Conservation (phyloP, 2,329 filamentous ascomycete species). For the Phaeosphaeriaceae sp. region DNA sequence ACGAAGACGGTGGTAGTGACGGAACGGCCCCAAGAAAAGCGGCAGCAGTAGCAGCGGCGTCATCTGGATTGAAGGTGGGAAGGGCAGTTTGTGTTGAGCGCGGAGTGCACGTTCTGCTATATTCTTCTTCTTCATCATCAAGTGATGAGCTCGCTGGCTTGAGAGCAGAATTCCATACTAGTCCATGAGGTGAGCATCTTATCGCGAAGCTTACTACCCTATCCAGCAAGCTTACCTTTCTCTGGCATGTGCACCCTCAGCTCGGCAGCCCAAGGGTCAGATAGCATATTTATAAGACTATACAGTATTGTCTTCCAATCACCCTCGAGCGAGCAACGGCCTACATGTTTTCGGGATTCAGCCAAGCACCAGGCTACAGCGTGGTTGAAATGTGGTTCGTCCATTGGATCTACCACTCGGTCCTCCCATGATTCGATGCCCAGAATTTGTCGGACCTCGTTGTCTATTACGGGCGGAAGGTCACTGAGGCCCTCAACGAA, state of each 20-base stretch:
- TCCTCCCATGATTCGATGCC: slow-evolving; percentile 6
- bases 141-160: slow-evolving; percentile 16
- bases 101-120: slow-evolving; percentile 6
- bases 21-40: slow-evolving; percentile 16
- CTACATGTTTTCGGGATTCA: slow-evolving; percentile 19
- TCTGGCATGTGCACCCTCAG: slow-evolving; percentile 20
- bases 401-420: not conserved
- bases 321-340: slow-evolving; percentile 18
- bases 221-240: slow-evolving; percentile 15
- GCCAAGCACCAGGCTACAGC: slow-evolving; percentile 5
- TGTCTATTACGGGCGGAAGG: slow-evolving; percentile 11
- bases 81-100: slow-evolving; percentile 9
- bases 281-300: slow-evolving; percentile 11
- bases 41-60: slow-evolving; percentile 3
- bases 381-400: not conserved
- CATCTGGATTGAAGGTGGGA: slow-evolving; percentile 11
- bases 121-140: slow-evolving; percentile 10
- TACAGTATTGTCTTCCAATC: slow-evolving; percentile 23
- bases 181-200: slow-evolving; percentile 7
- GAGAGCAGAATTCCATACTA: slow-evolving; percentile 22
- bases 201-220: not conserved
- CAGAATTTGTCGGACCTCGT: slow-evolving; percentile 16
- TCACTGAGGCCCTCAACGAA: slow-evolving; percentile 12
- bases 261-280: slow-evolving; percentile 7
- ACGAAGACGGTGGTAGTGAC: slow-evolving; percentile 20